Percentiles rank a stretch among this genome's conserved stretches.
Evolutionary conservation across 305 asterid species (phyloP).

Genomic region (Fraxinus nigra): DNA sequence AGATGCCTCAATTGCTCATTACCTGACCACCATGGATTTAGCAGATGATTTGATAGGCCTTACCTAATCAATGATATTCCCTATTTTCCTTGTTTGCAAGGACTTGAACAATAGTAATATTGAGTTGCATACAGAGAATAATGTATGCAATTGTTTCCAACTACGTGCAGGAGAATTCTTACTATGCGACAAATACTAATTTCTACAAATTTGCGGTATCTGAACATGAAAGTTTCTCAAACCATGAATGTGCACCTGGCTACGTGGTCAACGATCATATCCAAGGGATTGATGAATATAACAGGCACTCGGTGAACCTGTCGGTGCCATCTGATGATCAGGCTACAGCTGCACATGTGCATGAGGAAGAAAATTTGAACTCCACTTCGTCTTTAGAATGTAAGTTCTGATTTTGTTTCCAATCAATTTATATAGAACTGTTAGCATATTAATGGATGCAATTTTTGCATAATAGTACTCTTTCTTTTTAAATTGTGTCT

Average conservation of each 20-base stretch:
- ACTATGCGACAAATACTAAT: conserved; percentile 56
- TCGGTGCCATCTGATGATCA: conserved; percentile 39
- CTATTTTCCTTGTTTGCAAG: neutral
- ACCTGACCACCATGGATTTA: neutral
- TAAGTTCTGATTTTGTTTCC: conserved; percentile 35
- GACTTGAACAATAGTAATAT: neutral
- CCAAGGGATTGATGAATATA: conserved; percentile 40
- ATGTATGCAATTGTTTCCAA: conserved; percentile 21
- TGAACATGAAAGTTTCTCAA: conserved; percentile 64
- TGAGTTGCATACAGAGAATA: neutral
- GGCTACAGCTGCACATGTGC: conserved; percentile 38
- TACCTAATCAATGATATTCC: neutral
- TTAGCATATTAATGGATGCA: neutral
- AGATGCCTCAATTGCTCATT: neutral
- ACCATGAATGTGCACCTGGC: conserved; percentile 59
- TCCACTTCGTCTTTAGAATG: conserved; percentile 54
- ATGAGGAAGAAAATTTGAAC: conserved; percentile 41
- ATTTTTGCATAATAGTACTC: neutral
- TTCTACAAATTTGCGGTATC: conserved; percentile 63
- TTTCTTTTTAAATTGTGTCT: neutral
- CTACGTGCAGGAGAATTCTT: conserved; percentile 59
- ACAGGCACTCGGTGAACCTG: conserved; percentile 42
- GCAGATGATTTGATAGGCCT: neutral
- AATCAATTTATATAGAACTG: neutral
- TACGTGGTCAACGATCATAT: conserved; percentile 46